Evolutionary conservation across 192 early-diverging fungal genomes (phyloP).

Genomic region (Backusella liffmaniae): DNA sequence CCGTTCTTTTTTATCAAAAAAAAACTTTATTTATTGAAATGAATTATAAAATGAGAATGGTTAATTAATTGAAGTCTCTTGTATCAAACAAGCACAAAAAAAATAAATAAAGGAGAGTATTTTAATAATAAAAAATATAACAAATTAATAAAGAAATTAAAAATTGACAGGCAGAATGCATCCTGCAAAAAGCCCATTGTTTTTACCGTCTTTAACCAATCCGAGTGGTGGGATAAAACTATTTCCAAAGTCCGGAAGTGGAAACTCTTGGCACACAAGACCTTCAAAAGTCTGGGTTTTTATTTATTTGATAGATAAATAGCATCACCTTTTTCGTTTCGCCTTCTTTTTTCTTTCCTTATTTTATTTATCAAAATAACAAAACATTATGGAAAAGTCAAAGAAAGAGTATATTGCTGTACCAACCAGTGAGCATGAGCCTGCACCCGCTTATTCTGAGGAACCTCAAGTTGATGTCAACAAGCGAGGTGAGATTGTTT

Average conservation of each 20-base stretch:
- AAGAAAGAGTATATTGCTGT: constrained; percentile 6
- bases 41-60: too few relatives aligned
- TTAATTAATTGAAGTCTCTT: too few relatives aligned
- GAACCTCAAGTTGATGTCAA: not conserved
- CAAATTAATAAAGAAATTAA: not conserved
- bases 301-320: not conserved
- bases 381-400: not conserved
- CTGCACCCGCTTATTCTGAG: not conserved
- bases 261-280: constrained; percentile 2
- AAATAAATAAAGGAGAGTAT: too few relatives aligned
- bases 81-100: too few relatives aligned
- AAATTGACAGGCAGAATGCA: not conserved
- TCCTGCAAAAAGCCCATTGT: not conserved
- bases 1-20: too few relatives aligned
- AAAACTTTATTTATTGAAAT: too few relatives aligned
- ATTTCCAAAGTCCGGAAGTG: not conserved
- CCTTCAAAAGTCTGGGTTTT: not conserved
- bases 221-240: not conserved
- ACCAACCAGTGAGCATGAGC: not conserved
- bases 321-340: not conserved
- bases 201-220: not conserved
- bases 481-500: not conserved
- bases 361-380: not conserved
- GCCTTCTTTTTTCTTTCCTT: not conserved
- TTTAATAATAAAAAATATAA: not conserved